Conservation (phyloP, 2,329 filamentous ascomycete species). For the Botrytis tulipae region DNA sequence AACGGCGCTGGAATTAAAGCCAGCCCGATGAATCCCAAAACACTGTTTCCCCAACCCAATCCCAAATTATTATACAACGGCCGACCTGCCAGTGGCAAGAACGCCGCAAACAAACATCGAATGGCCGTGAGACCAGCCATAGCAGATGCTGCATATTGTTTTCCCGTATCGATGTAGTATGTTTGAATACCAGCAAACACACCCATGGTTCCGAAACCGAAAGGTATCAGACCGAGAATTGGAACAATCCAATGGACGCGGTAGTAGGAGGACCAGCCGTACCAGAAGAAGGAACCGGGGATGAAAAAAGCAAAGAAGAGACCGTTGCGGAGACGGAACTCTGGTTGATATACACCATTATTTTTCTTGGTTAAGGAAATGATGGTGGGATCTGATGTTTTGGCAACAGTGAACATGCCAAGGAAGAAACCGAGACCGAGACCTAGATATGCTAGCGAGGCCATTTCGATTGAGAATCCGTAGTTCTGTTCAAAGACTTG, state of each 20-base stretch:
- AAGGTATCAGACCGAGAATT: conserved; percentile 42
- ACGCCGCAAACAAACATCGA: conserved; percentile 47
- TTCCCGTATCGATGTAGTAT: conserved; percentile 48
- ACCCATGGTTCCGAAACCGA: conserved; percentile 45
- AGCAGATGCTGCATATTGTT: conserved; percentile 41
- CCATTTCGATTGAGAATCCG: conserved; percentile 43
- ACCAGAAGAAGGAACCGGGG: conserved; percentile 45
- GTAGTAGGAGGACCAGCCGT: conserved; percentile 46
- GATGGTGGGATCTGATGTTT: conserved; percentile 47
- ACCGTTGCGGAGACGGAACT: conserved; percentile 43
- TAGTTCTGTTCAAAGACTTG: conserved; percentile 38
- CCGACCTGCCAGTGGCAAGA: conserved; percentile 52
- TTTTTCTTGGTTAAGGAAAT: conserved; percentile 48
- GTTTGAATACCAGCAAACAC: conserved; percentile 43
- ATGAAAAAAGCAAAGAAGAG: conserved; percentile 46
- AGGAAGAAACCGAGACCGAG: conserved; percentile 45
- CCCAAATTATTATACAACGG: conserved; percentile 13
- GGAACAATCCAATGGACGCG: conserved; percentile 45
- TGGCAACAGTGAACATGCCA: conserved; percentile 44
- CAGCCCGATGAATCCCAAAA: conserved; percentile 21
- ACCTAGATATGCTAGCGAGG: conserved; percentile 48
- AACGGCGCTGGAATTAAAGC: conserved; percentile 10
- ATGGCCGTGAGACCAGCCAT: conserved; percentile 42
- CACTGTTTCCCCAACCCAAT: conserved; percentile 19
- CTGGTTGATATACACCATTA: conserved; percentile 33